Percentiles rank a stretch among this genome's conserved stretches.
Conservation (phyloP, 2,329 filamentous ascomycete genomes). For the Penicillium sp. region DNA sequence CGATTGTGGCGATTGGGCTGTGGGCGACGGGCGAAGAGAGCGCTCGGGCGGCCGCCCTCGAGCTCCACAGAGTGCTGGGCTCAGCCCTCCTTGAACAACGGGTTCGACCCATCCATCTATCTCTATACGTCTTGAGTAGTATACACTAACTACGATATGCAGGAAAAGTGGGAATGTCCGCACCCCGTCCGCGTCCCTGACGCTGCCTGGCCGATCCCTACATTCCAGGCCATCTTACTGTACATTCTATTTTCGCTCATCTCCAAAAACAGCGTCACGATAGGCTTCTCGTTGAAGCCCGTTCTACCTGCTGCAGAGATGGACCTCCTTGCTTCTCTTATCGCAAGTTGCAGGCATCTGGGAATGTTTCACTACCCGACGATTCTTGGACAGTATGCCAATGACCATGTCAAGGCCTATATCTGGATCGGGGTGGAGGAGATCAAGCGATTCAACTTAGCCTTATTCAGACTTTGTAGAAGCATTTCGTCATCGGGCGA, state of each 20-base stretch:
- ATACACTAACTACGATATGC: neutral
- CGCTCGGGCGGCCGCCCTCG: conserved; percentile 28
- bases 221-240: conserved; percentile 39
- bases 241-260: conserved; percentile 35
- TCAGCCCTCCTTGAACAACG: conserved; percentile 31
- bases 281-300: conserved; percentile 23
- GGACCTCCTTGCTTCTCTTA: conserved; percentile 28
- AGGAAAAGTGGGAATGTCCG: conserved; percentile 31
- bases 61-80: conserved; percentile 31
- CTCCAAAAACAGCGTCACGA: neutral
- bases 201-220: conserved; percentile 37
- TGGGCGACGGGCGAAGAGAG: conserved; percentile 28
- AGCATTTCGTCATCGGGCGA: neutral
- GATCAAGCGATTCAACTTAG: conserved; percentile 34
- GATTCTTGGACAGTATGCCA: conserved; percentile 26
- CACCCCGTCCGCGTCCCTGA: neutral
- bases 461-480: conserved; percentile 32
- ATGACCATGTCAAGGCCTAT: conserved; percentile 21
- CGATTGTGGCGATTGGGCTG: conserved; percentile 34
- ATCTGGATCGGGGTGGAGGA: conserved; percentile 35
- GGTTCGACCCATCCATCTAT: conserved; percentile 18
- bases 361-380: conserved; percentile 37
- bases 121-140: neutral
- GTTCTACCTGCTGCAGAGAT: conserved; percentile 12
- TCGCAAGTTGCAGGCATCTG: conserved; percentile 32